A percentile compares a stretch with the other conserved stretches of the same genome.
phyloP scores from a whole-genome alignment of 1,284 basidiomycete species.

The Vanrija pseudolonga region DNA sequence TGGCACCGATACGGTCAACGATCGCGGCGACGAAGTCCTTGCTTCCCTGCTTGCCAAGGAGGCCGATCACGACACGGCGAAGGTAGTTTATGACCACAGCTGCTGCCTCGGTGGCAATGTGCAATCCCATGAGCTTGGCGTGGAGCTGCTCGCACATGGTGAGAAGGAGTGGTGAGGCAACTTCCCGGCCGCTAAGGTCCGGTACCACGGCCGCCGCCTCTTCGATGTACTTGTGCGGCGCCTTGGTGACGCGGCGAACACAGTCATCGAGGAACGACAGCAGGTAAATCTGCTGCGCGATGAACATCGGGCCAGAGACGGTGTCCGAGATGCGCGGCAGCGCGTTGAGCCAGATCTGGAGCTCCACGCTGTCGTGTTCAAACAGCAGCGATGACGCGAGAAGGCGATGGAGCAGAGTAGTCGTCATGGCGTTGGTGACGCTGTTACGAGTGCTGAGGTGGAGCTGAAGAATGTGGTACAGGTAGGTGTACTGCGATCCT shows the following conservation, averaged over 20 bases:
- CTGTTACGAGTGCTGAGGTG: constrained; percentile 56
- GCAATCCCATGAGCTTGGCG: constrained; percentile 58
- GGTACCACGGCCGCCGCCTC: constrained; percentile 51
- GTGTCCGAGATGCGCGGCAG: constrained; percentile 50
- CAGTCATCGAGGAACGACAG: constrained; percentile 81
- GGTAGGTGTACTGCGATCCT: constrained; percentile 50
- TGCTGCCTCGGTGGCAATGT: constrained; percentile 61
- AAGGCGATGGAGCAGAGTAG: constrained; percentile 59
- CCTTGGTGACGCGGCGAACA: constrained; percentile 74
- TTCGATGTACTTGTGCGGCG: constrained; percentile 84
- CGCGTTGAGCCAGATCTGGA: constrained; percentile 69
- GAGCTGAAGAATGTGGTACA: constrained; percentile 66
- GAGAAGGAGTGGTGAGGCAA: constrained; percentile 69
- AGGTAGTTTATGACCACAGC: constrained; percentile 62
- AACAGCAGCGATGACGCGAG: constrained; percentile 72
- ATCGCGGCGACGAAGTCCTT: constrained; percentile 36
- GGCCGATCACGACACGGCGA: constrained; percentile 58
- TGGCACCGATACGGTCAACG: constrained; percentile 19
- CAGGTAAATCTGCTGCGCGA: constrained; percentile 62
- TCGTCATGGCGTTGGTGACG: constrained; percentile 59
- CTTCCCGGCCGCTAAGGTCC: constrained; percentile 20
- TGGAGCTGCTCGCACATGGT: constrained; percentile 70
- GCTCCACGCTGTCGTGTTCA: constrained; percentile 71
- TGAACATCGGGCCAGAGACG: constrained; percentile 53
- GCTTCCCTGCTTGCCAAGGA: constrained; percentile 58